phyloP scores from a whole-genome alignment of 2,329 filamentous ascomycete species.

The Colletotrichum cordylinicola region DNA sequence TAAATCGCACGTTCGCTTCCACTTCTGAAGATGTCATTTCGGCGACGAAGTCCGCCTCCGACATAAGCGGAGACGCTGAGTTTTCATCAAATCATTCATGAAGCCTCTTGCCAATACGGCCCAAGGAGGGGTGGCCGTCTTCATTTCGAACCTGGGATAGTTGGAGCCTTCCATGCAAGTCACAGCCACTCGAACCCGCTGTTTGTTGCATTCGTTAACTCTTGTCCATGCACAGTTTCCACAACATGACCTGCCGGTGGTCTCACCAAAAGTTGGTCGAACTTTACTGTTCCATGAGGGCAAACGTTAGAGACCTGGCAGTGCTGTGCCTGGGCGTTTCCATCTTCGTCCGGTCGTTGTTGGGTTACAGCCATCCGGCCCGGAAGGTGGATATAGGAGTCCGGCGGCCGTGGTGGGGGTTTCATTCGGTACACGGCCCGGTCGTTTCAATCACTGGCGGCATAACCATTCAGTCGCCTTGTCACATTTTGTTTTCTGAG shows the following conservation, averaged over 20 bases:
- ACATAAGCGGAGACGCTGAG: not conserved
- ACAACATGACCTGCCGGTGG: not conserved
- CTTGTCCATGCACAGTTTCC: not conserved
- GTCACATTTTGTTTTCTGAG: not conserved
- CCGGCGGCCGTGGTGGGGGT: not conserved
- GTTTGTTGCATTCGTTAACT: not conserved
- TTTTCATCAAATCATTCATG: not conserved
- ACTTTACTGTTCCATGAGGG: not conserved
- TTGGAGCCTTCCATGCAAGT: not conserved
- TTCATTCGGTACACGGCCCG: not conserved
- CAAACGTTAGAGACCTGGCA: not conserved
- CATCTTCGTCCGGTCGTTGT: not conserved
- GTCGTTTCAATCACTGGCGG: not conserved
- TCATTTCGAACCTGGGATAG: not conserved
- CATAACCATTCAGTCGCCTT: not conserved
- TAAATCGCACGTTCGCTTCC: not conserved
- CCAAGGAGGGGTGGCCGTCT: not conserved
- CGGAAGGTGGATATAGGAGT: not conserved
- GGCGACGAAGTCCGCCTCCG: not conserved
- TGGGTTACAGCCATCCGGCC: not conserved
- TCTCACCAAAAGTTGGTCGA: not conserved
- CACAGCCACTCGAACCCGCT: not conserved
- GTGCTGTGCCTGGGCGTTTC: not conserved
- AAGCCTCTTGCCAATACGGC: not conserved
- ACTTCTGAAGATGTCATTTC: not conserved